Conservation (phyloP, 108 stramenopile genomes). For the Conticribra weissflogii region DNA sequence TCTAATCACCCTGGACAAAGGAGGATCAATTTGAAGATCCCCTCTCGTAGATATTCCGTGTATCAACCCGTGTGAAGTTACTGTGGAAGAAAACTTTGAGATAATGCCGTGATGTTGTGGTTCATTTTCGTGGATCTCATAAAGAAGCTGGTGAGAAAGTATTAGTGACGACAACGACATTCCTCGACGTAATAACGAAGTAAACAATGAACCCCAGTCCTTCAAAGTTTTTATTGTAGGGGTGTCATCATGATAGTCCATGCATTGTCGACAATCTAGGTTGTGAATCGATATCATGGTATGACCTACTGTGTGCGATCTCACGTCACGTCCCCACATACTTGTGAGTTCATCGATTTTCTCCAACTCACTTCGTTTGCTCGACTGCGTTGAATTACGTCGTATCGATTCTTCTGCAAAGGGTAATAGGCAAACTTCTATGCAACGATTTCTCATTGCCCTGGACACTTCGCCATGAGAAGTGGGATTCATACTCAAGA, state of each 20-base stretch:
- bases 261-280: constrained; percentile 30
- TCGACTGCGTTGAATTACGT: constrained; percentile 2
- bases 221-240: constrained; percentile 44
- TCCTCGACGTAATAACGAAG: constrained; percentile 47
- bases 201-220: constrained; percentile 43
- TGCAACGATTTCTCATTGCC: constrained; percentile 99
- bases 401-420: constrained; percentile 4
- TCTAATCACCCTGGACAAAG: constrained; percentile 14
- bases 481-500: constrained; percentile 89
- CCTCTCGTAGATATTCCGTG: constrained; percentile 25
- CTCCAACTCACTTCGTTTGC: constrained; percentile 13
- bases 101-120: neutral
- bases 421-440: constrained; percentile 84
- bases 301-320: constrained; percentile 29
- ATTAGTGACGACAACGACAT: constrained; percentile 20
- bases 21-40: constrained; percentile 34
- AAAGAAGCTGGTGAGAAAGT: constrained; percentile 34
- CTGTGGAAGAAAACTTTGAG: neutral
- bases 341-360: constrained; percentile 42
- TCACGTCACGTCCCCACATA: constrained; percentile 36
- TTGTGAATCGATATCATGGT: constrained; percentile 34
- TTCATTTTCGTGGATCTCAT: constrained; percentile 37
- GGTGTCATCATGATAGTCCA: constrained; percentile 34
- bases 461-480: constrained; percentile 94
- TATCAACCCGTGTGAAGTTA: constrained; percentile 27